Base-by-base conservation (phyloP, 768 basidiomycete species). In the Phaeotremella skinneri region DNA sequence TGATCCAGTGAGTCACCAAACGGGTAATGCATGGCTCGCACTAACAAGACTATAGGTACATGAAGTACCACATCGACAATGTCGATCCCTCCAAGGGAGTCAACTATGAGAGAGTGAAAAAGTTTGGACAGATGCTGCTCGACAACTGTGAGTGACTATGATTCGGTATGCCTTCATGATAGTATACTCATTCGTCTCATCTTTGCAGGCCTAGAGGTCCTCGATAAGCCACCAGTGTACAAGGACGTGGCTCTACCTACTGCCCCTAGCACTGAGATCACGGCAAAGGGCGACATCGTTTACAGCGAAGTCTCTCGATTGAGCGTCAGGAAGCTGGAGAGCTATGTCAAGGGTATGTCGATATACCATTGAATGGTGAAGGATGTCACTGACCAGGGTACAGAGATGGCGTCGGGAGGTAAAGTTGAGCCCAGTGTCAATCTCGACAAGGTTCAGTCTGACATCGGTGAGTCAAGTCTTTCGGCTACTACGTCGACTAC, bases 361-460 rank as follows among this genome's bases (percentile, higher is more conserved):
- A 9, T 21, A 21, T 20, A 2, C 11, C 9, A 25, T 11, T 3
- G 17, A 11, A 14, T 42, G 27, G 23, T 20, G 6, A 37, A 25
- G 9, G n/a, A 26, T 5, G 47, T 60, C 60, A 47, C 7, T 55
- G 37, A 45, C 43, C 34, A 37, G 2, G 39, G n/a, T 21, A 11
- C 86, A 92, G 92, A 99, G 79, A 99, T 99, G 96, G 92, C 96
- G 1, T 90, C 89, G 59, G 90, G 91, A 2, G 79, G 78, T 57
- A 91, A 93, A 72, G 85, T 88, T 4, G 88, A 90, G 51, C 84
- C 89, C 2, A 83, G 83, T 31, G 84, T 93, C 74, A 97, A 98
- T 79, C 89, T 96, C 60, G 89, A 96, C 80, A 98, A 98, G 79
- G 91, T 98, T 45, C 93, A 98, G 73, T 90, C 93, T 39, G 92